Base-by-base conservation (phyloP, 192 early-diverging fungal genomes). In the Coemansia interrupta region DNA sequence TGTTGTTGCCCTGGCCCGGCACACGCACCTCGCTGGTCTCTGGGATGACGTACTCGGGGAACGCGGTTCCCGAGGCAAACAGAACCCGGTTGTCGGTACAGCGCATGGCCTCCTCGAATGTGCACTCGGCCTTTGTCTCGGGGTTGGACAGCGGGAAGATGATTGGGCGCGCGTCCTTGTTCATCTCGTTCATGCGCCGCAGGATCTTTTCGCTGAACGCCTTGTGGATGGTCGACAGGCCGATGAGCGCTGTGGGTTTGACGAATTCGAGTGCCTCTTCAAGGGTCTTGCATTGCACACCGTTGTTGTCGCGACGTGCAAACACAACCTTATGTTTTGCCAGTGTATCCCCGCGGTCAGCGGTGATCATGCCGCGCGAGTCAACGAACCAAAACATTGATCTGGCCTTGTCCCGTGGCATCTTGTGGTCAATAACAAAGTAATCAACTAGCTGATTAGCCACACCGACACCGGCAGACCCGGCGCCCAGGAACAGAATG, bases 391-490 rank as follows among this genome's bases (percentile, higher is more conserved):
- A 98, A 60, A 80, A 80, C 77, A 80, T 73, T 11, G 66, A 62
- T 38, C 64, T 53, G 36, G 74, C 74, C 43, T 71, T 91, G 22
- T 87, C 84, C 63, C 89, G 86, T 9, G 86, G 64, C 55, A 95
- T 83, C 8, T 80, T 81, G 63, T 90, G 88, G 58, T 88, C 88
- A 32, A 82, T 73, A 13, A 84, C 75, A 51, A 96, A 89, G 68
- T 90, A 92, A 23, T 92, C 90, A 19, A 83, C 78, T 54, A 95
- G 80, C 73, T 94, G 93, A 63, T 85, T 88, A 56, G 94, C 94
- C 24, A 98, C 93, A 58, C 96, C 96, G 47, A 96, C 91, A 36
- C 89, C 94, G 26, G 94, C 96, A 0, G 91, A 91, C 3, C 96
- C 96, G 29, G 96, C 93, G 24, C 94, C 94, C 42, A 90, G 89